Percentiles rank a stretch among this genome's conserved stretches.
These are phyloP conservation scores for Alternaria conjuncta DNA, from an alignment of 2,329 filamentous ascomycete species.

Conservation along the genomic window DNA sequence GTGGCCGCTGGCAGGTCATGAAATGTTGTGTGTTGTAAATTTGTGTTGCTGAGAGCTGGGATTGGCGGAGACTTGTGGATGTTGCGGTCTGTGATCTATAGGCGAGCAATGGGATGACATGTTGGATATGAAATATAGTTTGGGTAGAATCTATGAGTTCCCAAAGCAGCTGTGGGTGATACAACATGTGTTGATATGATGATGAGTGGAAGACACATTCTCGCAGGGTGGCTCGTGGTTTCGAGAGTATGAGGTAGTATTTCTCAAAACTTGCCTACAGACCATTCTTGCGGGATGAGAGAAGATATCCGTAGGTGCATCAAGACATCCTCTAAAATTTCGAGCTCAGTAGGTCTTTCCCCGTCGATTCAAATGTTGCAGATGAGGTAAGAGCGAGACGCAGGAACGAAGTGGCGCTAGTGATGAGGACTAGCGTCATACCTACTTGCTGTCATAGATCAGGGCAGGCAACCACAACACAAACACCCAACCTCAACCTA, in stretches of 20 bases:
- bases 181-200: background rate
- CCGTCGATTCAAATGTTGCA: background rate
- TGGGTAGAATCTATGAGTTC: background rate
- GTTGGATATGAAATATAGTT: background rate
- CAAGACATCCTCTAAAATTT: too few relatives aligned
- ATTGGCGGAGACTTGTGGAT: background rate
- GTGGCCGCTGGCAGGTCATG: background rate
- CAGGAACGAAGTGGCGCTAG: background rate
- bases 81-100: background rate
- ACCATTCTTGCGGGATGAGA: background rate
- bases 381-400: background rate
- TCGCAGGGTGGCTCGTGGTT: background rate
- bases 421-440: background rate
- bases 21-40: background rate
- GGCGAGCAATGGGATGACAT: background rate
- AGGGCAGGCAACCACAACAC: background rate
- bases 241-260: background rate
- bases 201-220: background rate
- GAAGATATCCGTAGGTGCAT: background rate
- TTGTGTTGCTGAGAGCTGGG: background rate
- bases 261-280: background rate
- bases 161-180: background rate
- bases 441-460: background rate
- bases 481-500: background rate
- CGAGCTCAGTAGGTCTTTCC: background rate